These are phyloP conservation scores for Fusarium sp. DNA, from an alignment of 2,329 filamentous ascomycete genomes.

Conservation along the genomic window DNA sequence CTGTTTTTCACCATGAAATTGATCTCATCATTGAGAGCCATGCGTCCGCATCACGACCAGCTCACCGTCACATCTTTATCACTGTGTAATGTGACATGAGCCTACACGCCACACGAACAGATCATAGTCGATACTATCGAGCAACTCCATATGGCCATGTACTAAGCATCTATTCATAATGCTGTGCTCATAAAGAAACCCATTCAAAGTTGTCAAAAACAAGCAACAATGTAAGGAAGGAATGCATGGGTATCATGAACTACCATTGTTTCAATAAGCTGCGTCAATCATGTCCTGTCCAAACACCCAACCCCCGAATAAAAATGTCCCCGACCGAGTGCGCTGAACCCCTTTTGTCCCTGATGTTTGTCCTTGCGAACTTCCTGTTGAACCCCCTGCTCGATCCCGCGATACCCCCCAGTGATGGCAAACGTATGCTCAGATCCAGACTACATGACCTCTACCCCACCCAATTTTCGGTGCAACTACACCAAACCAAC, in stretches of 20 bases:
- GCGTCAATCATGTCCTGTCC: slow-evolving; percentile 38
- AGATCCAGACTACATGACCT: neutral
- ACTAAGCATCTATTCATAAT: neutral
- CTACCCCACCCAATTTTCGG: neutral
- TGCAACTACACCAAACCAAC: neutral
- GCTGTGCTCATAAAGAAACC: neutral
- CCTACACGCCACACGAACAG: neutral
- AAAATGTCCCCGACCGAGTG: slow-evolving; percentile 1
- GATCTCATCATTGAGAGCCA: neutral
- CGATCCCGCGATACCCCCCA: neutral
- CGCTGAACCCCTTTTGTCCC: neutral
- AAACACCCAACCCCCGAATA: slow-evolving; percentile 20
- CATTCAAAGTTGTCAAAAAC: neutral
- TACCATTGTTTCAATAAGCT: slow-evolving; percentile 38
- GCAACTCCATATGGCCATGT: neutral
- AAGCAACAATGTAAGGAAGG: slow-evolving; percentile 18
- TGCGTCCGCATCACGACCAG: neutral
- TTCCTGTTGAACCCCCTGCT: neutral
- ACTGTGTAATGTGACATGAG: neutral
- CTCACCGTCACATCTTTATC: neutral
- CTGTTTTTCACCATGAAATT: neutral
- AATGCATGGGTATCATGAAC: slow-evolving; percentile 41
- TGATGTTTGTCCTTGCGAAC: neutral
- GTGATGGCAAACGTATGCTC: neutral
- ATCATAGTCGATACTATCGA: neutral